Evolutionary conservation across 805 yeast genomes (phyloP).

Genomic region (Lipomyces mesembrius): DNA sequence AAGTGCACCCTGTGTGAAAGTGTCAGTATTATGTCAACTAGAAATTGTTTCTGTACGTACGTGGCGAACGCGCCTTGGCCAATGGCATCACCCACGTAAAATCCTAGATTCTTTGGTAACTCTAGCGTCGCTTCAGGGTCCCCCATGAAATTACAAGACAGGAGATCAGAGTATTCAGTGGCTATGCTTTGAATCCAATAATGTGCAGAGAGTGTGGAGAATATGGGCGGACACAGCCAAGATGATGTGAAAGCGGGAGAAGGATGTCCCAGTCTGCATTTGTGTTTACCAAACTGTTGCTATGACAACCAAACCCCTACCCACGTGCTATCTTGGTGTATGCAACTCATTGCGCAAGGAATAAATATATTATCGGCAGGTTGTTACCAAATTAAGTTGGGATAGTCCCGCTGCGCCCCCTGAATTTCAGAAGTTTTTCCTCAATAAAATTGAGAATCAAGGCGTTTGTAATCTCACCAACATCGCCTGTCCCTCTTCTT

Average conservation of each 20-base stretch:
- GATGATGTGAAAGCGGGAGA: not conserved
- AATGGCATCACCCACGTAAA: slow-evolving; percentile 53
- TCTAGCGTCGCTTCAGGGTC: not conserved
- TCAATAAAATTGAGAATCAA: not conserved
- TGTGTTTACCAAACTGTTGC: not conserved
- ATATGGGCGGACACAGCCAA: not conserved
- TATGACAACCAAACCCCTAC: not conserved
- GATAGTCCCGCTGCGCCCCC: not conserved
- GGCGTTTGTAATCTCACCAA: not conserved
- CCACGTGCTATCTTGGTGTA: not conserved
- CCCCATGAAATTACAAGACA: not conserved
- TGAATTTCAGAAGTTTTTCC: slow-evolving; percentile 3
- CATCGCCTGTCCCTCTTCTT: not conserved
- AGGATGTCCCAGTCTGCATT: not conserved
- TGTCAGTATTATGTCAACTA: not conserved
- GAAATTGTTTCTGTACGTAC: slow-evolving; percentile 41
- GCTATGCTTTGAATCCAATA: no score
- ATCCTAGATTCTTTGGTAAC: slow-evolving; percentile 8
- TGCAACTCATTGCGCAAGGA: no score
- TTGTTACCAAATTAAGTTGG: not conserved
- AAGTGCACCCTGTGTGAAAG: slow-evolving; percentile 51
- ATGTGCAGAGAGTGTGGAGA: not conserved
- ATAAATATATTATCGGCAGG: not conserved
- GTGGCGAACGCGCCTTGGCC: slow-evolving; percentile 74
- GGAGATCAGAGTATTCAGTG: no score